These are phyloP conservation scores for Periconia macrospinosa DNA, from an alignment of 2,329 filamentous ascomycete genomes.

Conservation along the genomic window DNA sequence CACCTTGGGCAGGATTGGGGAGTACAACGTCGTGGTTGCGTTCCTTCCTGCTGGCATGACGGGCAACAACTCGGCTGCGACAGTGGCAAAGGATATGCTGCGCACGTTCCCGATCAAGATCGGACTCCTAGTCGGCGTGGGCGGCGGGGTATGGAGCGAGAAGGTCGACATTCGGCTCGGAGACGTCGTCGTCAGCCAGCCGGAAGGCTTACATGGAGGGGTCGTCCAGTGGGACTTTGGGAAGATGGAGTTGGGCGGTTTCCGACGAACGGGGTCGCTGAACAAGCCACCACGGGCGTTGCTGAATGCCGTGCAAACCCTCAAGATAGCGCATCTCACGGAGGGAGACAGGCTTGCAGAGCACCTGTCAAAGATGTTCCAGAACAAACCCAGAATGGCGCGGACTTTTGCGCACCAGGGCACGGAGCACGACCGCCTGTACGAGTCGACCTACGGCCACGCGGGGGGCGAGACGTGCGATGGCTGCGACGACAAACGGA, in stretches of 20 bases:
- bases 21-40: conserved; percentile 4
- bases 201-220: conserved; percentile 7
- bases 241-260: conserved; percentile 3
- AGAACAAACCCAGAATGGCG: conserved; percentile 3
- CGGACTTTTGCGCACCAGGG: conserved; percentile 3
- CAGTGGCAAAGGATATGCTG: conserved; percentile 5
- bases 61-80: conserved; percentile 2
- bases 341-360: neutral
- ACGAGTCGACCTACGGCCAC: conserved; percentile 13
- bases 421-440: conserved; percentile 12
- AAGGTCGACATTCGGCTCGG: conserved; percentile 3
- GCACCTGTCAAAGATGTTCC: conserved; percentile 1
- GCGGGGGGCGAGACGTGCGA: conserved; percentile 7
- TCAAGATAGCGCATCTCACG: conserved; percentile 1
- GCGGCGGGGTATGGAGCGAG: conserved; percentile 22
- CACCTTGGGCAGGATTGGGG: conserved; percentile 3
- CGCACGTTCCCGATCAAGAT: conserved; percentile 10
- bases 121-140: conserved; percentile 29
- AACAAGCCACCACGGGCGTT: conserved; percentile 7
- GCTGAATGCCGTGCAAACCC: conserved; percentile 6
- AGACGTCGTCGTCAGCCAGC: conserved; percentile 13
- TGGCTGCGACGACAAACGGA: conserved; percentile 3
- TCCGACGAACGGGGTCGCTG: conserved; percentile 5
- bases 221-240: conserved; percentile 17
- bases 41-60: neutral